Evolutionary conservation across 495 filamentous ascomycete species (phyloP).

Genomic region (Lentithecium fluviatile): DNA sequence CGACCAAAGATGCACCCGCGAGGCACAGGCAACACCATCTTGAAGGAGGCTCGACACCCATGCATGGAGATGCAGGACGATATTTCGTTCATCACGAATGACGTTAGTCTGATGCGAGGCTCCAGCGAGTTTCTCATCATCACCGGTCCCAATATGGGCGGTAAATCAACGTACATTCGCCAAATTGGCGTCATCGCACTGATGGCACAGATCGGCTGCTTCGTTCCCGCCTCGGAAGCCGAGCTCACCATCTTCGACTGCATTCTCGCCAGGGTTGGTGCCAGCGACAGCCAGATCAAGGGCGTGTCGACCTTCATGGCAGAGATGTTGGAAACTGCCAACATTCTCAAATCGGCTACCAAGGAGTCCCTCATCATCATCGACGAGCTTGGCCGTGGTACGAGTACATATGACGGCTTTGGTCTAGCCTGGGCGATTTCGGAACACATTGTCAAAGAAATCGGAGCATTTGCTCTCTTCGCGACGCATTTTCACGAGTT

Average conservation of each 20-base stretch:
- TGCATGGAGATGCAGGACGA: constrained; percentile 99
- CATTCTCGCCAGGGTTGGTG: constrained; percentile 94
- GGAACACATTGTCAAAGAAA: constrained; percentile 94
- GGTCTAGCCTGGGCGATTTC: constrained; percentile 98
- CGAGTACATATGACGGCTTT: constrained; percentile 98
- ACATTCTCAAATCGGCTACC: constrained; percentile 96
- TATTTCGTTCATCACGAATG: constrained; percentile 97
- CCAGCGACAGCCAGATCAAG: constrained; percentile 93
- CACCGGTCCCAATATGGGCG: constrained; percentile 98
- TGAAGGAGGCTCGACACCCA: constrained; percentile 92
- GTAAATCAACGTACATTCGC: constrained; percentile 97
- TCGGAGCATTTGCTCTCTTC: constrained; percentile 89
- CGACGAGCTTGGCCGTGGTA: constrained; percentile 96
- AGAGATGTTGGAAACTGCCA: constrained; percentile 98
- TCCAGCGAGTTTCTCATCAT: constrained; percentile 92
- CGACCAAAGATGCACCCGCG: constrained; percentile 89
- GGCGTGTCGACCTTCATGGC: constrained; percentile 99
- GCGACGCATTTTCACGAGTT: constrained; percentile 99
- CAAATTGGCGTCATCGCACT: constrained; percentile 96
- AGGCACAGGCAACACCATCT: constrained; percentile 82
- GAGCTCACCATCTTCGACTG: constrained; percentile 97
- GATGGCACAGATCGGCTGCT: constrained; percentile 96
- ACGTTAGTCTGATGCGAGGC: constrained; percentile 78
- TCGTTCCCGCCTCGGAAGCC: constrained; percentile 87
- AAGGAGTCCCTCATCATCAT: constrained; percentile 95